Evolutionary conservation across 2,329 filamentous ascomycete species (phyloP).

Genomic region (Trichoderma pleuroti): DNA sequence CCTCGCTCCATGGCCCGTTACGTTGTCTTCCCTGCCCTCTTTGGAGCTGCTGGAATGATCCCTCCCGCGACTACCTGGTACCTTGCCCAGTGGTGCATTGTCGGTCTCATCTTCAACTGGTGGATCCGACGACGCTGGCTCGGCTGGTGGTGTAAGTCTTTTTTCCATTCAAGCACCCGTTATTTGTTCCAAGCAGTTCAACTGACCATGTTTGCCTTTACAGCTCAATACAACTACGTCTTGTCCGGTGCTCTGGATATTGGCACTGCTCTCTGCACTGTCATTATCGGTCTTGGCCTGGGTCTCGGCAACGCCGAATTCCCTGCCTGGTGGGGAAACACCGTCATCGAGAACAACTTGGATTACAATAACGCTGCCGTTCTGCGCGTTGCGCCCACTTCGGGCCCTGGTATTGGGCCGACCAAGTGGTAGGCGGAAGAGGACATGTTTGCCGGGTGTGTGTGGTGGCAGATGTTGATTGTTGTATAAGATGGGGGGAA

Average conservation of each 20-base stretch:
- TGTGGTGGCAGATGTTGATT: not conserved
- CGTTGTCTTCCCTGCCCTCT: constrained; percentile 52
- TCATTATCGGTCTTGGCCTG: constrained; percentile 49
- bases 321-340: constrained; percentile 49
- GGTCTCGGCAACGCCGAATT: constrained; percentile 43
- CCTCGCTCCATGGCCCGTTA: constrained; percentile 46
- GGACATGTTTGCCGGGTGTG: not conserved
- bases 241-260: constrained; percentile 56
- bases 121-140: constrained; percentile 47
- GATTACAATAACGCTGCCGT: constrained; percentile 30
- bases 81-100: constrained; percentile 52
- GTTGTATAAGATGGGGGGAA: not conserved
- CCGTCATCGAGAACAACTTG: constrained; percentile 30
- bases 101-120: constrained; percentile 55
- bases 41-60: constrained; percentile 47
- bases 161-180: not conserved
- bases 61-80: constrained; percentile 56
- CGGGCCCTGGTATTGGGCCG: constrained; percentile 7
- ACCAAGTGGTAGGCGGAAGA: not conserved
- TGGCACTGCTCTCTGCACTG: constrained; percentile 55
- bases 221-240: constrained; percentile 53
- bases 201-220: not conserved
- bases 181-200: not conserved
- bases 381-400: not conserved
- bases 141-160: constrained; percentile 53